A percentile compares a stretch with the other conserved stretches of the same genome.
Conservation (phyloP, 805 yeast species). For the Candida ipomoeae region DNA sequence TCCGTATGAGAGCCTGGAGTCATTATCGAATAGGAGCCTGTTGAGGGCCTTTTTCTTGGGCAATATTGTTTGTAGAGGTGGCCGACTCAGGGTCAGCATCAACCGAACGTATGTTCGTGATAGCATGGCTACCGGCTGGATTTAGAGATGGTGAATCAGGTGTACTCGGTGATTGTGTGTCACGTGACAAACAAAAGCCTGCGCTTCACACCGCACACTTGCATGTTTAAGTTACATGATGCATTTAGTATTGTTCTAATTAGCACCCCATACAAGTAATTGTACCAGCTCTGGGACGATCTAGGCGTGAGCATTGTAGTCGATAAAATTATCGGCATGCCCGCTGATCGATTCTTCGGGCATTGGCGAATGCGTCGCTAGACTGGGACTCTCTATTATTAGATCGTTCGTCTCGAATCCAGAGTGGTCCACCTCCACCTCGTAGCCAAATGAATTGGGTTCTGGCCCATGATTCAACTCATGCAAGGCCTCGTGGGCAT, state of each 20-base stretch:
- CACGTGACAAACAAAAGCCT: not conserved
- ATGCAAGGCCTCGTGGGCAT: not conserved
- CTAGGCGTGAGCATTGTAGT: slow-evolving; percentile 19
- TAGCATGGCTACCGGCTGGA: not conserved
- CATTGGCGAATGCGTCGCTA: slow-evolving; percentile 11
- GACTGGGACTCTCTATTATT: slow-evolving; percentile 13
- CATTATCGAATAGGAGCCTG: slow-evolving; percentile 61
- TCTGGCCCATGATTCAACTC: not conserved
- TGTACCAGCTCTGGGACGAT: not conserved
- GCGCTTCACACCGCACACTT: not conserved
- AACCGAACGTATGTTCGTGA: slow-evolving; percentile 2
- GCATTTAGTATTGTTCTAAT: not conserved
- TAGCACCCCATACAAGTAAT: not conserved
- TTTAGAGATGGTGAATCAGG: not conserved
- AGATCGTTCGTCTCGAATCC: slow-evolving; percentile 13
- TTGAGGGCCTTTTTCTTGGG: slow-evolving; percentile 59
- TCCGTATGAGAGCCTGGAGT: slow-evolving; percentile 50
- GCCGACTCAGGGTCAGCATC: slow-evolving; percentile 17
- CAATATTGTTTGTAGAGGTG: slow-evolving; percentile 32
- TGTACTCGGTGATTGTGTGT: not conserved
- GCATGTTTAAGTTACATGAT: not conserved
- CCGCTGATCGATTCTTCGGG: slow-evolving; percentile 11
- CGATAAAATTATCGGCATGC: slow-evolving; percentile 24
- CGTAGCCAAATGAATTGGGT: not conserved
- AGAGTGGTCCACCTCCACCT: slow-evolving; percentile 1